Percentiles rank a stretch among this genome's conserved stretches.
Conservation (phyloP, 108 stramenopile genomes). For the Cyclotella sp. region DNA sequence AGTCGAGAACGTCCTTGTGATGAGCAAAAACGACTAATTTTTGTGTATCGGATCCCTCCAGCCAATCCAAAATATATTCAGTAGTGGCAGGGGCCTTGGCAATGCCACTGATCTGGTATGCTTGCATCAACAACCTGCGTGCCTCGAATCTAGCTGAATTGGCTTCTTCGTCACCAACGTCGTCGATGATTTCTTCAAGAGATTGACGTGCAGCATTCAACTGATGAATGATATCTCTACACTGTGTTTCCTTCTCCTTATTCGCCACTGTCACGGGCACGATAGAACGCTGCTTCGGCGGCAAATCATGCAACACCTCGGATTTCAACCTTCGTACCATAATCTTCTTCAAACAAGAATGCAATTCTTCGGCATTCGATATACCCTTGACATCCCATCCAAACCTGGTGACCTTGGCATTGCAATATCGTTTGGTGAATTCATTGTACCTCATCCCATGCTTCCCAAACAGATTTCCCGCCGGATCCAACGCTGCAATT, state of each 20-base stretch:
- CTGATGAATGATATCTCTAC: slow-evolving; percentile 46
- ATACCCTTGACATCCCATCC: slow-evolving; percentile 79
- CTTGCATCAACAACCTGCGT: slow-evolving; percentile 77
- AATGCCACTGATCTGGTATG: slow-evolving; percentile 80
- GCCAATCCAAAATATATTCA: slow-evolving; percentile 79
- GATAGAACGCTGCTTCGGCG: slow-evolving; percentile 83
- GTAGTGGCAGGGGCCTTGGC: slow-evolving; percentile 77
- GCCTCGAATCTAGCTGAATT: slow-evolving; percentile 62
- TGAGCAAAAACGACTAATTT: slow-evolving; percentile 94
- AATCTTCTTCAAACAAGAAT: slow-evolving; percentile 67
- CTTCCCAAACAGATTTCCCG: slow-evolving; percentile 58
- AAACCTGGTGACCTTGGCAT: slow-evolving; percentile 65
- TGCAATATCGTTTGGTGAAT: slow-evolving; percentile 85
- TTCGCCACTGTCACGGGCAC: slow-evolving; percentile 59
- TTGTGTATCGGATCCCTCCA: slow-evolving; percentile 66
- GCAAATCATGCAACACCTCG: slow-evolving; percentile 86
- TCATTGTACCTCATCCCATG: slow-evolving; percentile 53
- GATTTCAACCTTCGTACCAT: slow-evolving; percentile 91
- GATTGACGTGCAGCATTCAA: slow-evolving; percentile 54
- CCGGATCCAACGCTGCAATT: slow-evolving; percentile 69
- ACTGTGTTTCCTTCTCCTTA: slow-evolving; percentile 44
- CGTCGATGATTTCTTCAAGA: slow-evolving; percentile 42
- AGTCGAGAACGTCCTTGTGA: slow-evolving; percentile 87
- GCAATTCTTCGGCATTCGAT: slow-evolving; percentile 79
- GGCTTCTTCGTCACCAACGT: slow-evolving; percentile 58